Base-by-base conservation (phyloP, 2,329 filamentous ascomycete species). In the Albifimbria verrucaria region DNA sequence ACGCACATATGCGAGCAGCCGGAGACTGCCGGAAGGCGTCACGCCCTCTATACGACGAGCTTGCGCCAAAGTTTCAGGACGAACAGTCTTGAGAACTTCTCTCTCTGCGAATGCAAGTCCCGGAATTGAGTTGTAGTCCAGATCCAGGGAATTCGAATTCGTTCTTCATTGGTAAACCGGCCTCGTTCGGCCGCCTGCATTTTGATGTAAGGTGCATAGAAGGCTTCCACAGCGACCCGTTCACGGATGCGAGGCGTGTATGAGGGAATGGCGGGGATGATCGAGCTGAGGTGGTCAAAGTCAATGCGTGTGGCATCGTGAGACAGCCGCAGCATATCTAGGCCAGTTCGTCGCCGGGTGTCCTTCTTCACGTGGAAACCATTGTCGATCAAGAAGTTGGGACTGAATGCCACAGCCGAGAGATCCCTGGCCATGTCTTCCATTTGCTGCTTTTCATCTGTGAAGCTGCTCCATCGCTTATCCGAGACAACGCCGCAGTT, bases 61-160 rank as follows among this genome's bases (percentile, higher is more conserved):
- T 79, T 97, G 94, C 0, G 90, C 93, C 21, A 99, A 77, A 55
- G 84, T 95, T 71, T 95, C 90, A 0, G 94, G 94, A 49, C 83
- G 77, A 1, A 90, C 88, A 2, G 77, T 74, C 54, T 82, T 80
- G 32, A 99, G 76, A 4, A 87, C 80, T 24, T 83, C 78, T 69
- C 83, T 87, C 75, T 97, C 94, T 54, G 90, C 92, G 36, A 85
- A 81, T 52, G 89, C 92, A 50, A 99, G 75, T 0, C 92, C 92
- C 28, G 80, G 76, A 1, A 99, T 79, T 12, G 70, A 63, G 43
- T 83, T 78, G 63, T 97, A 99, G 62, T 97, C 85, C 15, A 97
- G 68, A 59, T 92, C 85, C 0, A 77, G 0, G 93, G 91, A 12
- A 99, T 73, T 15, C 76, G 75, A 15, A 97, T 72, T 7, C 77